A percentile compares a stretch with the other conserved stretches of the same genome.
These are phyloP conservation scores for Phytophthora podocarpi DNA, from an alignment of 352 stramenopile species.

Conservation along the genomic window DNA sequence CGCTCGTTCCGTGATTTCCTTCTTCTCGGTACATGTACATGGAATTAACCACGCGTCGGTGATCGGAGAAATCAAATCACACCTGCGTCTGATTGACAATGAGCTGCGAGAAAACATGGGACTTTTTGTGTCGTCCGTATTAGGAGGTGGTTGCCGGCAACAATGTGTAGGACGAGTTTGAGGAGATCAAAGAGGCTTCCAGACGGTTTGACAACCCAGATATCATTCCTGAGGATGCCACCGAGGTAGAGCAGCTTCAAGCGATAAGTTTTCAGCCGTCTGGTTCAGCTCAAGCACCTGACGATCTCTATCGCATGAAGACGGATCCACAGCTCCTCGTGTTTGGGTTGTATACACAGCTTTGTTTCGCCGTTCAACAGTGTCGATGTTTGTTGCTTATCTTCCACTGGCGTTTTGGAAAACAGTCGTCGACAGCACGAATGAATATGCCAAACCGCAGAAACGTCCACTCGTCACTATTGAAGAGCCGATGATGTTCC, in stretches of 20 bases:
- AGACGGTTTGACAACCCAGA: neutral
- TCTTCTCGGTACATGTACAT: too few relatives aligned
- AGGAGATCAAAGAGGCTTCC: too few relatives aligned
- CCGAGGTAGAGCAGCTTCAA: neutral
- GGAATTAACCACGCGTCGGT: too few relatives aligned
- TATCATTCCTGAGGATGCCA: neutral
- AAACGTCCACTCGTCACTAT: neutral
- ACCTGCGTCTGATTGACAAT: too few relatives aligned
- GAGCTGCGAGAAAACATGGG: too few relatives aligned
- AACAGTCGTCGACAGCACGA: neutral
- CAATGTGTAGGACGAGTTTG: too few relatives aligned
- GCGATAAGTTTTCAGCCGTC: too few relatives aligned
- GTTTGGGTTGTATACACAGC: neutral
- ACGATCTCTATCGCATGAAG: neutral
- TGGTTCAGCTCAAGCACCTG: neutral
- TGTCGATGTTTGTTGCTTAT: neutral
- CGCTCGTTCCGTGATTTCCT: too few relatives aligned
- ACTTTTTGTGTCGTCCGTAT: too few relatives aligned
- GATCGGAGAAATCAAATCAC: too few relatives aligned
- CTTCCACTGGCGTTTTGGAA: neutral
- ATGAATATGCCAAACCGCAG: neutral
- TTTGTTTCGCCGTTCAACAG: neutral
- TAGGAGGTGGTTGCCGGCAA: too few relatives aligned
- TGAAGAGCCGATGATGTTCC: constrained; percentile 2
- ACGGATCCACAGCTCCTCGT: neutral